Evolutionary conservation across 2,329 filamentous ascomycete species (phyloP).

Genomic region (Verticillium albo-atrum): DNA sequence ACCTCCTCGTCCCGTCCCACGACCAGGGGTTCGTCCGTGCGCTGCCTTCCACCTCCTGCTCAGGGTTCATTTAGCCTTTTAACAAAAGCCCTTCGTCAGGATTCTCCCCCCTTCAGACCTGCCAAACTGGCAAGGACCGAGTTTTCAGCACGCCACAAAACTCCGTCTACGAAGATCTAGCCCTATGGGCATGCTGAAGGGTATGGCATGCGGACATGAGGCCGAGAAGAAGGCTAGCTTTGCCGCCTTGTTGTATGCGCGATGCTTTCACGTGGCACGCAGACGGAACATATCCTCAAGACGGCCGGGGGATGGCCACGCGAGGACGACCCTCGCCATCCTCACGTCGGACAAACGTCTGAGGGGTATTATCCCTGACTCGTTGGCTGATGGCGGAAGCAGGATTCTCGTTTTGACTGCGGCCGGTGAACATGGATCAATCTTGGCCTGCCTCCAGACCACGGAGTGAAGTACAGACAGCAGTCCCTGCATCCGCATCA

Average conservation of each 20-base stretch:
- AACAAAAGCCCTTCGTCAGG: background rate
- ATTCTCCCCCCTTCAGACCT: background rate
- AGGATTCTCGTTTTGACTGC: too few species aligned
- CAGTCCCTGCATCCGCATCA: too few species aligned
- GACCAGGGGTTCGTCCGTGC: background rate
- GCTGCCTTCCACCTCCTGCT: background rate
- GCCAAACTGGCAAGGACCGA: background rate
- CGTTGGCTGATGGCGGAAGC: too few species aligned
- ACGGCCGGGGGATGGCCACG: too few species aligned
- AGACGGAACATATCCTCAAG: background rate
- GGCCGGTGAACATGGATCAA: too few species aligned
- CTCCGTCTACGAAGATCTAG: background rate
- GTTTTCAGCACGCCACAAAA: background rate
- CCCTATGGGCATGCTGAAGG: background rate
- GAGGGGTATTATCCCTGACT: background rate
- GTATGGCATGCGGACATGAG: background rate
- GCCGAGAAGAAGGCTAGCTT: background rate
- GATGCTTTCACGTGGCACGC: background rate
- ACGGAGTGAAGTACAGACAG: too few species aligned
- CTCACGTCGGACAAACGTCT: background rate
- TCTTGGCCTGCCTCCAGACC: too few species aligned
- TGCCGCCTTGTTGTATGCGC: background rate
- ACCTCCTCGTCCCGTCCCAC: background rate
- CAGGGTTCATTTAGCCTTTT: background rate
- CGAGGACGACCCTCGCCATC: background rate